Evolutionary conservation across 2,329 filamentous ascomycete species (phyloP).

Genomic region (Pseudogymnoascus sp.): DNA sequence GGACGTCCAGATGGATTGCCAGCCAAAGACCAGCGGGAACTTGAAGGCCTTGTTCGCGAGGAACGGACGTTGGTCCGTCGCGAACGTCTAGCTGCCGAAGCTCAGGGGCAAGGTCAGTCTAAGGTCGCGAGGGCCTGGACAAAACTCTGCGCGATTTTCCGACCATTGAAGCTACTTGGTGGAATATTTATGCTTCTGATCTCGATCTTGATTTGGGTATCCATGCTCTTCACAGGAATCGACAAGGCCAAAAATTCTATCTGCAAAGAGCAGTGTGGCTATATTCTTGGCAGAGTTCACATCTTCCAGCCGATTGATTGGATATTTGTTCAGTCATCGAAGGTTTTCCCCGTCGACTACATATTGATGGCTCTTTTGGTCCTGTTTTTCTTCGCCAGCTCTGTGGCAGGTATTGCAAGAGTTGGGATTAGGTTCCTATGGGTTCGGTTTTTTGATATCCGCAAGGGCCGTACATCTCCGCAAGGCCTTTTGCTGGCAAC

Average conservation of each 20-base stretch:
- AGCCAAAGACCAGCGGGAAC: constrained; percentile 77
- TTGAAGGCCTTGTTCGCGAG: constrained; percentile 79
- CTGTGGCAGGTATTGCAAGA: constrained; percentile 75
- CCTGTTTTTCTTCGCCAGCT: constrained; percentile 80
- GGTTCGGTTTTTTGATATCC: constrained; percentile 86
- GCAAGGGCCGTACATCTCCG: constrained; percentile 79
- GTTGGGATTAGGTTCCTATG: constrained; percentile 95
- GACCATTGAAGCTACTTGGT: constrained; percentile 80
- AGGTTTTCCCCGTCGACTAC: constrained; percentile 87
- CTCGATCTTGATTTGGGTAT: constrained; percentile 70
- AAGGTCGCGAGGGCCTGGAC: constrained; percentile 68
- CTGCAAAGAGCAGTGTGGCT: constrained; percentile 85
- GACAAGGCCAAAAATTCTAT: constrained; percentile 95
- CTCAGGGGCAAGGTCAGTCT: constrained; percentile 67
- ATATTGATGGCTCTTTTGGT: constrained; percentile 78
- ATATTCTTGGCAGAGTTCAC: constrained; percentile 78
- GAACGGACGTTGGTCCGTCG: constrained; percentile 87
- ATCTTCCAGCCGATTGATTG: constrained; percentile 95
- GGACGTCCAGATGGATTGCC: constrained; percentile 69
- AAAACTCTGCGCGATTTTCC: constrained; percentile 72
- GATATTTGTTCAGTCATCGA: constrained; percentile 72
- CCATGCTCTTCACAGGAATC: constrained; percentile 90
- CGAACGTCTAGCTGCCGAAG: constrained; percentile 78
- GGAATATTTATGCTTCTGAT: constrained; percentile 71
- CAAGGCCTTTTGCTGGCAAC: constrained; percentile 88